phyloP scores from a whole-genome alignment of 2,329 filamentous ascomycete species.

The Lachnellula occidentalis region DNA sequence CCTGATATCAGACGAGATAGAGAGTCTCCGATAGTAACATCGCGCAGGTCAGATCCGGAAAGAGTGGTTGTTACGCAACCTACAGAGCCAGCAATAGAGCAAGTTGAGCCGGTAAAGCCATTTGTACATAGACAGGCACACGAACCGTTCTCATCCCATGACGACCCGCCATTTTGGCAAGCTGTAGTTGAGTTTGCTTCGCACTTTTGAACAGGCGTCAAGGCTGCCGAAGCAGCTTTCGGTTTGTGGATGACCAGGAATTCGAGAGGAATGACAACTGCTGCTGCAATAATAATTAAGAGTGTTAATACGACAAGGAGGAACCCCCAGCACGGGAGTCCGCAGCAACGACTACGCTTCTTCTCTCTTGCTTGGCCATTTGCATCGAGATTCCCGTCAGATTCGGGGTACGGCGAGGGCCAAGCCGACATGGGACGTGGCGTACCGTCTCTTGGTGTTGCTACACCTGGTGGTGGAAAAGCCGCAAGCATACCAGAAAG shows the following conservation, averaged over 20 bases:
- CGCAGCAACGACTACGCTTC: conserved; percentile 63
- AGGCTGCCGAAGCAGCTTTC: conserved; percentile 21
- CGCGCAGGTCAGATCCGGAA: conserved; percentile 37
- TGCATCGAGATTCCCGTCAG: background rate
- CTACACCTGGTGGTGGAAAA: conserved; percentile 56
- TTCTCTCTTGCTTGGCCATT: conserved; percentile 15
- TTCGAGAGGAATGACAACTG: conserved; percentile 71
- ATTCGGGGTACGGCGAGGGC: conserved; percentile 31
- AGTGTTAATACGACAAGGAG: conserved; percentile 59
- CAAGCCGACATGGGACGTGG: conserved; percentile 27
- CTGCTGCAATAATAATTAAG: conserved; percentile 69
- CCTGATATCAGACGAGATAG: conserved; percentile 68
- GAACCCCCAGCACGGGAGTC: conserved; percentile 75
- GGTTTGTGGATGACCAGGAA: conserved; percentile 55
- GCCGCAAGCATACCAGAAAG: conserved; percentile 60
- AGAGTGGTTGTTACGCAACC: conserved; percentile 50
- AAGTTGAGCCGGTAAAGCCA: conserved; percentile 68
- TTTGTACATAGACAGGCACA: conserved; percentile 88
- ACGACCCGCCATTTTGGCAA: conserved; percentile 68
- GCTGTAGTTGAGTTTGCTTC: conserved; percentile 57
- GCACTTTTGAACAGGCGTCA: conserved; percentile 40
- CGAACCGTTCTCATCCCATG: conserved; percentile 57
- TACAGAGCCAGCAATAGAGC: conserved; percentile 44
- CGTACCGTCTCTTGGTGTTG: conserved; percentile 35
- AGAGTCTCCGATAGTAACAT: conserved; percentile 76